phyloP scores from a whole-genome alignment of 371 early-diverging fungal species.

The Rhizopus stolonifer region DNA sequence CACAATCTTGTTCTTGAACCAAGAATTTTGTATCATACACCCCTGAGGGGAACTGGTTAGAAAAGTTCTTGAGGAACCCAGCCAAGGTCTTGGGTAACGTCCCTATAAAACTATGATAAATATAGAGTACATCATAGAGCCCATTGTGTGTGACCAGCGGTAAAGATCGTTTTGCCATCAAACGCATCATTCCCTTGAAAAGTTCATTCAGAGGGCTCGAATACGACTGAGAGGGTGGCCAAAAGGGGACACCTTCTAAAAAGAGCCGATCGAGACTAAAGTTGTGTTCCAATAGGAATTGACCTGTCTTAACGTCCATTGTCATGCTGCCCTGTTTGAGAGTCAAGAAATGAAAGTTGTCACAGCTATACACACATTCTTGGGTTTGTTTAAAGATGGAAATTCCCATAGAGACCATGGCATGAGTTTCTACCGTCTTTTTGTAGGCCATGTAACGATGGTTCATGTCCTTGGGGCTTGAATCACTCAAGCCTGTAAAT shows the following conservation, averaged over 20 bases:
- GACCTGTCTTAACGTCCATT: conserved; percentile 66
- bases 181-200: conserved; percentile 38
- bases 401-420: conserved; percentile 82
- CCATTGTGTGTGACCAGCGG: conserved; percentile 91
- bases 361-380: conserved; percentile 3
- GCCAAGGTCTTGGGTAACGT: conserved; percentile 66
- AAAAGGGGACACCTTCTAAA: conserved; percentile 73
- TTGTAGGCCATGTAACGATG: conserved; percentile 74
- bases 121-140: conserved; percentile 82
- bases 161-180: conserved; percentile 28
- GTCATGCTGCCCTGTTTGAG: conserved; percentile 37
- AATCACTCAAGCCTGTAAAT: conserved; percentile 78
- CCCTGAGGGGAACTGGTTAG: conserved; percentile 78
- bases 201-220: conserved; percentile 6
- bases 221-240: conserved; percentile 2
- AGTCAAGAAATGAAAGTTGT: conserved; percentile 29
- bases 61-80: conserved; percentile 73
- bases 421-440: conserved; percentile 64
- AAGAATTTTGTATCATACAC: conserved; percentile 90
- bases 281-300: conserved; percentile 78
- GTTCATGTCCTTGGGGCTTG: conserved; percentile 52
- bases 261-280: conserved; percentile 82
- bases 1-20: conserved; percentile 35
- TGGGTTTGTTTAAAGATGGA: conserved; percentile 52
- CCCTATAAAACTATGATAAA: conserved; percentile 84